Conservation (phyloP, 768 basidiomycete genomes). For the Suillus decipiens region DNA sequence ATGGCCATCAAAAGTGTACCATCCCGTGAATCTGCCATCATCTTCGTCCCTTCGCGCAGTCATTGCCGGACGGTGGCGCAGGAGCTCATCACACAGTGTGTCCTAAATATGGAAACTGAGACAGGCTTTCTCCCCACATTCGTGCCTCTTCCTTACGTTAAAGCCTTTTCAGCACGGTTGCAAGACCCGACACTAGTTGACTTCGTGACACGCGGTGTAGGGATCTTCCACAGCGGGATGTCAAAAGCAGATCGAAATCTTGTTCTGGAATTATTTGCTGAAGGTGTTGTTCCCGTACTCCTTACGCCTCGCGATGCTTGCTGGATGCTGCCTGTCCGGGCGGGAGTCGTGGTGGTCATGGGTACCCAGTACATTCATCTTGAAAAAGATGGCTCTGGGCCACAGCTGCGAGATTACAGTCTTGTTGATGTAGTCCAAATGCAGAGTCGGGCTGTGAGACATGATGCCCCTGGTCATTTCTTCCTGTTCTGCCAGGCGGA, state of each 20-base stretch:
- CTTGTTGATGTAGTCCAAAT: slow-evolving; percentile 85
- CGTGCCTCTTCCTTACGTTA: slow-evolving; percentile 54
- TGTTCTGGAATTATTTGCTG: slow-evolving; percentile 78
- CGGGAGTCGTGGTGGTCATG: slow-evolving; percentile 83
- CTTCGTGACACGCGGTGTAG: slow-evolving; percentile 82
- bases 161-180: slow-evolving; percentile 57
- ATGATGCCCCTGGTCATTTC: slow-evolving; percentile 64
- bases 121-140: slow-evolving; percentile 65
- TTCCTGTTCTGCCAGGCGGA: slow-evolving; percentile 90
- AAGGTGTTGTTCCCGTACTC: slow-evolving; percentile 78
- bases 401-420: slow-evolving; percentile 78
- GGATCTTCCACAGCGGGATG: slow-evolving; percentile 80
- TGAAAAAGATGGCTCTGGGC: slow-evolving; percentile 49
- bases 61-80: slow-evolving; percentile 75
- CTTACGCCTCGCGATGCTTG: slow-evolving; percentile 82
- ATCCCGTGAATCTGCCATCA: slow-evolving; percentile 55
- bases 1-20: slow-evolving; percentile 58
- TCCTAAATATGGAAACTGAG: slow-evolving; percentile 68
- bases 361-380: slow-evolving; percentile 82
- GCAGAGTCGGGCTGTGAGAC: slow-evolving; percentile 84
- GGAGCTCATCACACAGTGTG: slow-evolving; percentile 88
- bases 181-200: slow-evolving; percentile 66
- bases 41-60: slow-evolving; percentile 85
- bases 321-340: slow-evolving; percentile 88
- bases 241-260: slow-evolving; percentile 65